A percentile compares a stretch with the other conserved stretches of the same genome.
Conservation (phyloP, 2,329 filamentous ascomycete genomes). For the Ceratocystis albifundus region DNA sequence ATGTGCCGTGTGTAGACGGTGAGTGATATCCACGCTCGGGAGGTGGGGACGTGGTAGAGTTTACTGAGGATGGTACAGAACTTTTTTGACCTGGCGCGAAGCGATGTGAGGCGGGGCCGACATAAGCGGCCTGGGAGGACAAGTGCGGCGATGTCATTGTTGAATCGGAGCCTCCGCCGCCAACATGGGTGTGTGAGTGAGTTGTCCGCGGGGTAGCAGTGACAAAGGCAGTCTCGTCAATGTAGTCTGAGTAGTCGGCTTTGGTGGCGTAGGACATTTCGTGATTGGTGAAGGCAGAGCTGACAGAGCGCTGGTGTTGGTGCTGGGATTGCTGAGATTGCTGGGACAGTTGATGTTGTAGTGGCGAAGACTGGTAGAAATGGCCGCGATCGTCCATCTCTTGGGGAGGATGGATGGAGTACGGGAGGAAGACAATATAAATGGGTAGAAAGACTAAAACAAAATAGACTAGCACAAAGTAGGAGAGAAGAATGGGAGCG, state of each 20-base stretch:
- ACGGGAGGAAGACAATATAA: neutral
- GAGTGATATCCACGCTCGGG: constrained; percentile 11
- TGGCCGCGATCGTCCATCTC: constrained; percentile 12
- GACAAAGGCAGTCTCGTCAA: neutral
- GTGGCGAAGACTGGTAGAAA: constrained; percentile 30
- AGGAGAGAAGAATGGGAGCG: neutral
- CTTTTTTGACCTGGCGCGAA: constrained; percentile 2
- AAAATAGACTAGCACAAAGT: neutral
- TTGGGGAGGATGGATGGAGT: neutral
- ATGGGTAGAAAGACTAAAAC: neutral
- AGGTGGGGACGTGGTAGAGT: constrained; percentile 6
- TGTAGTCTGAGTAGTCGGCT: neutral
- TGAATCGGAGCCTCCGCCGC: neutral
- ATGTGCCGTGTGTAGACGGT: neutral
- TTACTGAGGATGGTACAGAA: neutral
- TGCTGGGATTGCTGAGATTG: neutral
- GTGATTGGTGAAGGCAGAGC: constrained; percentile 37
- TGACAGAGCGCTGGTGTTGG: constrained; percentile 29
- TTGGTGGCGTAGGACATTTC: neutral
- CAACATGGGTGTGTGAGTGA: constrained; percentile 14
- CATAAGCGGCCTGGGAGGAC: neutral
- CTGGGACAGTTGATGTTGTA: neutral
- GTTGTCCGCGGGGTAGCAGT: neutral
- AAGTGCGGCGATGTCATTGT: neutral
- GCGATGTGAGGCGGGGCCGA: neutral